Conservation (phyloP, 768 basidiomycete genomes). For the Galerina marginata region DNA sequence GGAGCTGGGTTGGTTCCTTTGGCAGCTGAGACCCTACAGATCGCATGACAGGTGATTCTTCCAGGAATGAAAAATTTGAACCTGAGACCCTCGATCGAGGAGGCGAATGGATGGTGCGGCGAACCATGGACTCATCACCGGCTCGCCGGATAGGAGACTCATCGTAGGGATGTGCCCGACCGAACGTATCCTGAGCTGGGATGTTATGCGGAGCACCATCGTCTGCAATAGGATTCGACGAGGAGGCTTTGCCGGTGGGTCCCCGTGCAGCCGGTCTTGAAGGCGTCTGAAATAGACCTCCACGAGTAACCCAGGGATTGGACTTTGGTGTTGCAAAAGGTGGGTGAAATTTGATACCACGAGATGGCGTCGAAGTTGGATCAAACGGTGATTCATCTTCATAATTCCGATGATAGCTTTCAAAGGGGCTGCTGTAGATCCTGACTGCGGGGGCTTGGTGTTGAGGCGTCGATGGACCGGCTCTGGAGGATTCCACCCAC, state of each 20-base stretch:
- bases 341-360: constrained; percentile 67
- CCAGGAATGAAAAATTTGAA: constrained; percentile 25
- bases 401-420: constrained; percentile 22
- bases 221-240: constrained; percentile 21
- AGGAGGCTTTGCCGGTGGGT: not conserved
- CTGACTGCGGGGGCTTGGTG: constrained; percentile 41
- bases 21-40: constrained; percentile 11
- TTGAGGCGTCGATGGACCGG: constrained; percentile 62
- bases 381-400: constrained; percentile 70
- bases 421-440: constrained; percentile 44
- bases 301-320: constrained; percentile 49
- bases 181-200: constrained; percentile 27
- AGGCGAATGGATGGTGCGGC: constrained; percentile 40
- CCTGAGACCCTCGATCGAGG: constrained; percentile 22
- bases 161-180: constrained; percentile 40
- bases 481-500: constrained; percentile 53
- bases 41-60: constrained; percentile 42
- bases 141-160: constrained; percentile 61
- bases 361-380: constrained; percentile 81
- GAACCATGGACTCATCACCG: constrained; percentile 36
- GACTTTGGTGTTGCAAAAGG: constrained; percentile 71
- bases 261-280: constrained; percentile 41
- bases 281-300: constrained; percentile 60
- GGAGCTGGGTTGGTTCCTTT: not conserved
- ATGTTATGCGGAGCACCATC: constrained; percentile 17